Evolutionary conservation across 2,329 filamentous ascomycete genomes (phyloP), one percentile per base, ranked within the genome.

Genomic region (Aspergillus ustus): DNA sequence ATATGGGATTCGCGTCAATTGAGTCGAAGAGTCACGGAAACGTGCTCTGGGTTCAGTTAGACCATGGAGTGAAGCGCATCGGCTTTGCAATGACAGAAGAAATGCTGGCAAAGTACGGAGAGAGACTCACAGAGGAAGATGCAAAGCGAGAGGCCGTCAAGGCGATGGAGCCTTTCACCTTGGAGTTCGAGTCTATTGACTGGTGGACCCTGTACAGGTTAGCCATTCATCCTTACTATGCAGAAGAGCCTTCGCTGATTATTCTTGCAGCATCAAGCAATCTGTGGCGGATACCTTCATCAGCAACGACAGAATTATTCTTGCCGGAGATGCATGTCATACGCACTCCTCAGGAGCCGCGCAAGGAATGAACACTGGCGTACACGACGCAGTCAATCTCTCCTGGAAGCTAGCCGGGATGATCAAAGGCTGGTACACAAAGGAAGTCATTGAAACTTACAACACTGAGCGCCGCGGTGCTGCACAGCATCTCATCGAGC

Each of bases 291-390:
- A 69, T 29, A 64, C 61, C 7, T 81, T 83, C 65, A 59, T 44
- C 15, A 75, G 78, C 40, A 74, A 78, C 34, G 78, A 80, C 1
- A 77, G 82, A 7, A 70, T 84, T 5, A 79, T 86, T 43, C 70
- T 86, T 0, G 60, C 53, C 3, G 66, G 66, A 7, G 66, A 67
- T 17, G 83, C 81, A 2, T 83, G 83, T 40, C 83, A 86, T 62
- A 83, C 82, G 7, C 83, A 86, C 62, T 82, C 75, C 31, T 81
- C 82, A 0, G 79, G 79, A 0, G 84, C 82, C 3, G 84, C 81
- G 0, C 83, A 85, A 66, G 84, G 84, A 3, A 81, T 86, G 79
- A 85, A 85, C 67, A 81, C 81, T 0, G 82, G 83, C 0, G 73
- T 85, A 15, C 78, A 81, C 17, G 83, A 85, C 57, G 79, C 81